Evolutionary conservation across 352 stramenopile species (phyloP), one percentile per base, ranked within the genome.

Genomic region (Pilasporangium apinafurcum): DNA sequence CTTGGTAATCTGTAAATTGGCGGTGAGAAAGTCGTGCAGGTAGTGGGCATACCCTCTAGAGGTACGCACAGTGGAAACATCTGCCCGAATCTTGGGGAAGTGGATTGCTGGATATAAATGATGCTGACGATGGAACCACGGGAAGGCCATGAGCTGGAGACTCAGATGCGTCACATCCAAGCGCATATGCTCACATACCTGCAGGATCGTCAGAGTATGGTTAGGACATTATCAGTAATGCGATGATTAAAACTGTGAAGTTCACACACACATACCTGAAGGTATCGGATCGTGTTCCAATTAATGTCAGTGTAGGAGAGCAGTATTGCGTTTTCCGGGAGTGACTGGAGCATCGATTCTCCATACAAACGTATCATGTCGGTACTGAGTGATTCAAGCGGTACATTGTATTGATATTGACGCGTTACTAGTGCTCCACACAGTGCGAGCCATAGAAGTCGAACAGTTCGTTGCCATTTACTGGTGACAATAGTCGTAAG

Each of bases 221-320:
- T n/a, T n/a, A n/a, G n/a, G n/a, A n/a, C n/a, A n/a, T n/a, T n/a
- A n/a, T n/a, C n/a, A n/a, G n/a, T n/a, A n/a, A n/a, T n/a, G n/a
- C n/a, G n/a, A n/a, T n/a, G n/a, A n/a, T n/a, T n/a, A n/a, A n/a
- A n/a, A n/a, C n/a, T n/a, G n/a, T n/a, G n/a, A n/a, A n/a, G n/a
- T 22, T 42, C 43, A 33, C 21, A 39, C 10, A 25, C 7, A 24
- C 32, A 20, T 53, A 62, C 59, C 60, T 84, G 71, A 17, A 90
- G 59, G 35, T 89, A 92, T 18, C 80, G 78, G 12, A 87, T 55
- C 12, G 68, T 60, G 42, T 92, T 95, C 73, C 83, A 91, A 41
- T 92, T 77, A 44, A 92, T 76, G 53, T 92, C 83, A 0, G 74
- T 92, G 62, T 86, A 85, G 21, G 71, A 84, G 1, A 92, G 62